These are phyloP conservation scores for Colletotrichum chrysophilum DNA, from an alignment of 2,329 filamentous ascomycete genomes.

Conservation along the genomic window DNA sequence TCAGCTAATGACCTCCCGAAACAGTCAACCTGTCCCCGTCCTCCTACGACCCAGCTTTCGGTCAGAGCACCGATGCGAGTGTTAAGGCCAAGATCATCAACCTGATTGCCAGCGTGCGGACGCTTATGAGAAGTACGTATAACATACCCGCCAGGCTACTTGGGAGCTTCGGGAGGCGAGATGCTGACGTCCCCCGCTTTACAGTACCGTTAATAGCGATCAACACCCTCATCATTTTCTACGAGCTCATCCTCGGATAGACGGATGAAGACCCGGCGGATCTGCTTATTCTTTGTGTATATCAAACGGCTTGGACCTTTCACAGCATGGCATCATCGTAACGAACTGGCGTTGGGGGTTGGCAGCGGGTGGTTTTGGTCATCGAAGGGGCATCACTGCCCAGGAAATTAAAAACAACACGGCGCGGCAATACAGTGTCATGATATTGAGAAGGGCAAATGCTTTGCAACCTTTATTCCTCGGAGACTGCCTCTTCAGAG, in stretches of 20 bases:
- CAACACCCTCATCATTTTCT: conserved; percentile 83
- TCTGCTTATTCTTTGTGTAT: background rate
- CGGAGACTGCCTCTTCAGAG: background rate
- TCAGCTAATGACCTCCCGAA: background rate
- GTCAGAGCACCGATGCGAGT: conserved; percentile 73
- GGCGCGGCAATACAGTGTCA: background rate
- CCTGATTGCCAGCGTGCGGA: conserved; percentile 87
- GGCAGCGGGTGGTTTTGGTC: background rate
- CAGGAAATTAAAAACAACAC: background rate
- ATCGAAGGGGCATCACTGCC: background rate
- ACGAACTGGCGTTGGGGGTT: conserved; percentile 14
- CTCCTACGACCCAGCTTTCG: conserved; percentile 78
- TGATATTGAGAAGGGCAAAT: background rate
- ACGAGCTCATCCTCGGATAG: conserved; percentile 79
- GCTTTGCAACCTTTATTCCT: background rate
- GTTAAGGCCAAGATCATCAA: conserved; percentile 88
- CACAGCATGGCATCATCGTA: conserved; percentile 16
- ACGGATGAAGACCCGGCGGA: background rate
- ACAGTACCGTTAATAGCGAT: conserved; percentile 86
- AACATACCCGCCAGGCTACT: background rate
- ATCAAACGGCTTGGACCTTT: background rate
- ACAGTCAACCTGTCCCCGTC: conserved; percentile 76
- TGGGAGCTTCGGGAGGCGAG: background rate
- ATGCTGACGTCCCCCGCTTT: background rate
- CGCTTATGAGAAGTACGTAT: conserved; percentile 81